Conservation (phyloP, 225 moss, liverwort and hornwort species). For the Asterella californica region DNA sequence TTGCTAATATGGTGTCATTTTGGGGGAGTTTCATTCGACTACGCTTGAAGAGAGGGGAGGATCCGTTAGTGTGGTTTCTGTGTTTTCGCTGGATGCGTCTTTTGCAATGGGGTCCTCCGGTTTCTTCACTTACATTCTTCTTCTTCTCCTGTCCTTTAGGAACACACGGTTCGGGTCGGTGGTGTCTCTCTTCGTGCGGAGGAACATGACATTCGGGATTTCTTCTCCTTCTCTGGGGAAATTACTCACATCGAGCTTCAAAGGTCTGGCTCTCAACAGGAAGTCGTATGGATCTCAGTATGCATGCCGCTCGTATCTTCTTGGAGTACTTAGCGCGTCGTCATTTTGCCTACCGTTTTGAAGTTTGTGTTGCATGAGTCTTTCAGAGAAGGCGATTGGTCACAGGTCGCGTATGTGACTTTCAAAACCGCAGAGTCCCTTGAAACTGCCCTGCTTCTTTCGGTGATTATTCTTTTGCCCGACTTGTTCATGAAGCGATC, state of each 20-base stretch:
- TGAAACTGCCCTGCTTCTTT: constrained; percentile 87
- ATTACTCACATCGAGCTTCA: constrained; percentile 91
- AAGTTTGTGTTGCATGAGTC: not conserved
- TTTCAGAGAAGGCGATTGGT: constrained; percentile 73
- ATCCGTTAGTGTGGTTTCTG: not conserved
- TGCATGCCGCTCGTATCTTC: constrained; percentile 1
- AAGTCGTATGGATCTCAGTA: not conserved
- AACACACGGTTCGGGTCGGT: constrained; percentile 80
- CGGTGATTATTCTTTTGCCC: constrained; percentile 48
- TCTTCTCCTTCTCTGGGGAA: constrained; percentile 95
- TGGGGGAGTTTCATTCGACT: not conserved
- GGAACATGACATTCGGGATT: constrained; percentile 86
- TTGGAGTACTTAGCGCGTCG: not conserved
- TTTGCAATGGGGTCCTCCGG: not conserved
- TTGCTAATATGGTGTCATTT: not conserved
- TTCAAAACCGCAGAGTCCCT: constrained; percentile 83
- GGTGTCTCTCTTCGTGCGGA: constrained; percentile 86
- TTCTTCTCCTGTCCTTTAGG: not conserved
- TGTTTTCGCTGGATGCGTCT: not conserved
- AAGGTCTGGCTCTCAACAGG: constrained; percentile 44
- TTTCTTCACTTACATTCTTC: not conserved
- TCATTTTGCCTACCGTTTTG: not conserved
- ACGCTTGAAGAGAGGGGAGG: not conserved
- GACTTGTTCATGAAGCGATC: not conserved
- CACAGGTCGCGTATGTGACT: constrained; percentile 87